phyloP scores from a whole-genome alignment of 2,329 filamentous ascomycete species.

The Monosporascus sp. region DNA sequence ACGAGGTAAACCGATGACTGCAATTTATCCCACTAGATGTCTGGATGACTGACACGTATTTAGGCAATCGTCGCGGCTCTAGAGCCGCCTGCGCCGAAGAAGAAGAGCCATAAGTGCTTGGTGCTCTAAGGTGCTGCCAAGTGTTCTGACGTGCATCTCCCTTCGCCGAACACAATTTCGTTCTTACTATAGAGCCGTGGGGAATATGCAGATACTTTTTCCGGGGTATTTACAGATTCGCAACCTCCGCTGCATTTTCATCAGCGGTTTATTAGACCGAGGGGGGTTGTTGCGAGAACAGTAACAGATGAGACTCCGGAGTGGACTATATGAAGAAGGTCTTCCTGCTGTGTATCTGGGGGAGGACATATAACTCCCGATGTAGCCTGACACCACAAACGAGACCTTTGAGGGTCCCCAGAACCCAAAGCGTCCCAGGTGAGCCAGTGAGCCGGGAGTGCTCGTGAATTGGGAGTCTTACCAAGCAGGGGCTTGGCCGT shows the following conservation, averaged over 20 bases:
- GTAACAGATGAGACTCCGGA: not conserved
- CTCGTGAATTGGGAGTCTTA: not conserved
- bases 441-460: not conserved
- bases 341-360: not conserved
- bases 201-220: not conserved
- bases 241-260: not conserved
- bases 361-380: not conserved
- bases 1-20: slow-evolving; percentile 65
- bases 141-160: slow-evolving; percentile 7
- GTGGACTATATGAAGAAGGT: not conserved
- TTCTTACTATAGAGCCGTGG: not conserved
- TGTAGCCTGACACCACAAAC: not conserved
- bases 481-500: not conserved
- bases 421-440: not conserved
- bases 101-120: slow-evolving; percentile 65
- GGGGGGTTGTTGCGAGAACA: not conserved
- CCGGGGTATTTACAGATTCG: not conserved
- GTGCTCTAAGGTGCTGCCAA: slow-evolving; percentile 50
- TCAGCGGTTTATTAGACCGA: not conserved
- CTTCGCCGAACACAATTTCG: slow-evolving; percentile 2
- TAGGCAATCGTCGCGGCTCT: slow-evolving; percentile 94
- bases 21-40: not conserved
- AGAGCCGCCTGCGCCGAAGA: slow-evolving; percentile 80
- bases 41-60: slow-evolving; percentile 1
- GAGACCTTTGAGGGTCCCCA: not conserved